Evolutionary conservation across 257 asterid species (phyloP), one percentile per base, ranked within the genome.

Genomic region (Perilla frutescens): DNA sequence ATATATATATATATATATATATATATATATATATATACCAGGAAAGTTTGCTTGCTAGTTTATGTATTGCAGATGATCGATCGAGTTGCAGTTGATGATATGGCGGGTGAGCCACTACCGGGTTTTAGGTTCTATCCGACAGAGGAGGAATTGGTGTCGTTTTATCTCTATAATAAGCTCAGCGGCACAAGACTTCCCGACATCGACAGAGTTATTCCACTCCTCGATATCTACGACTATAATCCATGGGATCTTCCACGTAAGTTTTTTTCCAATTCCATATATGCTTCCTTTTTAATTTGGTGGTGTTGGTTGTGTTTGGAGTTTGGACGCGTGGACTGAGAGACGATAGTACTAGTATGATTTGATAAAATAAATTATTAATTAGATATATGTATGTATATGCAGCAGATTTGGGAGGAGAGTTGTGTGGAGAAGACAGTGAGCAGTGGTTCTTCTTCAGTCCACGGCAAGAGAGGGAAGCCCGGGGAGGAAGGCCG

Each of bases 181-280:
- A 68, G 68, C 32, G 86, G 93, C 47, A 69, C 56, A 0, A 66
- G 79, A 41, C 4, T 20, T 0, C 26, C 66, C 1, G 81, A 85
- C 7, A 68, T 87, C 59, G 79, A 84, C 62, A 43, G 55, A 9
- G 83, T 89, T 5, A 89, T 87, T 7, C 92, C 96, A 0, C 76
- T 81, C 56, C 74, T 85, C 63, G 82, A 85, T 71, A 80, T 87
- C 10, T 87, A 89, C 75, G 74, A 89, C 10, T 66, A 82, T 62
- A 81, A 79, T 79, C 96, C 96, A 47, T 84, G 84, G 81, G 80
- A 87, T 34, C 92, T 89, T 47, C 91, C 92, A 55, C 80, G 96
- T 87, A 63, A 77, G 4, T 53, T 13, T 4, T 32, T 4, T 40
- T 40, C 3, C 44, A 4, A 40, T 8, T 40, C 7, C n/a, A n/a